These are phyloP conservation scores for Trichosanthes truncata DNA, from an alignment of 306 rosid species.

Conservation along the genomic window DNA sequence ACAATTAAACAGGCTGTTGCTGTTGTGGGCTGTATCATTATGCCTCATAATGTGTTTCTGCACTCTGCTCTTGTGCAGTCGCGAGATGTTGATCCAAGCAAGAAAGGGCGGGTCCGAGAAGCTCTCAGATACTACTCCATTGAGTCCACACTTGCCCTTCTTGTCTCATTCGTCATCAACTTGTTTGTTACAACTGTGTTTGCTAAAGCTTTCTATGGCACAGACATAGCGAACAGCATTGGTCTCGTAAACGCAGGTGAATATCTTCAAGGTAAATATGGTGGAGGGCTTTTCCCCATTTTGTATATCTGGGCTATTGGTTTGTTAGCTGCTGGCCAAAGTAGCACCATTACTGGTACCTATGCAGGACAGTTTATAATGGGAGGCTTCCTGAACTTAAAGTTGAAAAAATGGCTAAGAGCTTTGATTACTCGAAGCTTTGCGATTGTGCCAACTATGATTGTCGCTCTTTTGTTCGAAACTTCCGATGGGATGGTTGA, in stretches of 20 bases:
- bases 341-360: conserved; percentile 97
- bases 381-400: conserved; percentile 87
- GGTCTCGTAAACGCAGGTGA: conserved; percentile 92
- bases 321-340: conserved; percentile 91
- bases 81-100: conserved; percentile 53
- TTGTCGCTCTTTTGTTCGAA: conserved; percentile 74
- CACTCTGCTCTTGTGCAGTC: conserved; percentile 98
- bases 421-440: conserved; percentile 81
- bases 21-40: conserved; percentile 90
- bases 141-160: conserved; percentile 77
- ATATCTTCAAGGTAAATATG: conserved; percentile 82
- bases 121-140: conserved; percentile 85
- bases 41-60: conserved; percentile 95
- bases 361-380: conserved; percentile 99
- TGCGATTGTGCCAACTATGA: conserved; percentile 81
- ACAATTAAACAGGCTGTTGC: conserved; percentile 93
- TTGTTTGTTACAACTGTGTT: conserved; percentile 86
- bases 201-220: conserved; percentile 81
- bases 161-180: conserved; percentile 65
- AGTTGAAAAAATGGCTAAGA: conserved; percentile 87
- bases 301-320: conserved; percentile 92
- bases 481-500: conserved; percentile 62
- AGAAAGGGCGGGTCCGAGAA: conserved; percentile 76
- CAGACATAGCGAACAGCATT: conserved; percentile 56
- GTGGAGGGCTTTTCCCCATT: conserved; percentile 82